Conservation (phyloP, 2,329 filamentous ascomycete species). For the Canariomyces notabilis region DNA sequence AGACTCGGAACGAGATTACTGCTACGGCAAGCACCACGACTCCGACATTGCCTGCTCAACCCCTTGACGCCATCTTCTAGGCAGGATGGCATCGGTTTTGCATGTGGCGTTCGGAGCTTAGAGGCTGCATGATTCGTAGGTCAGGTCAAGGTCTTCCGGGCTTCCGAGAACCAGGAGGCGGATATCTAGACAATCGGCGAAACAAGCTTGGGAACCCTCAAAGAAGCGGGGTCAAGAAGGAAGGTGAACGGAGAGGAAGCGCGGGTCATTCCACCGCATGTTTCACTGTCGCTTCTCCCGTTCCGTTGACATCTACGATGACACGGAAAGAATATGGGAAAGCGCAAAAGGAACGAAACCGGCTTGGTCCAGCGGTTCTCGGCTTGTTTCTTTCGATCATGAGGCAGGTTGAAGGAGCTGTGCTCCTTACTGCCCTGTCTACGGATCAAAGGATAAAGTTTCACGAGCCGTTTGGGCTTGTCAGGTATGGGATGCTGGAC, state of each 20-base stretch:
- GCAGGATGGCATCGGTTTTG: conserved; percentile 2
- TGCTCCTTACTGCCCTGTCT: not conserved
- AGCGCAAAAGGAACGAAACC: conserved; percentile 2
- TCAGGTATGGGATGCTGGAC: conserved; percentile 13
- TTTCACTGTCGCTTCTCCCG: not conserved
- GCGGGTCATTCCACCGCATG: conserved; percentile 23
- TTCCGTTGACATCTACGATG: too few species aligned
- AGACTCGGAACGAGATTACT: conserved; percentile 26
- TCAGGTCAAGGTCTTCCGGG: conserved; percentile 28
- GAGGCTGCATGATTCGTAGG: conserved; percentile 19
- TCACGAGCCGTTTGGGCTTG: not conserved
- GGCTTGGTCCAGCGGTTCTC: conserved; percentile 1
- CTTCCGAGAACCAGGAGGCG: not conserved
- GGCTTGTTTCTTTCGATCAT: not conserved
- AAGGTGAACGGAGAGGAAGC: conserved; percentile 9
- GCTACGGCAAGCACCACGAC: conserved; percentile 18
- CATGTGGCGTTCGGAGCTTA: not conserved
- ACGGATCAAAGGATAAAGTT: not conserved
- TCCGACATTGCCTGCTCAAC: not conserved
- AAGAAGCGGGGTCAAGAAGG: not conserved
- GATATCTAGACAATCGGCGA: not conserved
- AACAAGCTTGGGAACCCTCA: not conserved
- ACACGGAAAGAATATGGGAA: too few species aligned
- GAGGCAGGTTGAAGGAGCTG: not conserved
- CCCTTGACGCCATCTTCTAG: conserved; percentile 13